Evolutionary conservation across 75 land plant species (phyloP), one percentile per base, ranked within the genome.

Genomic region (Sequoiadendron giganteum): DNA sequence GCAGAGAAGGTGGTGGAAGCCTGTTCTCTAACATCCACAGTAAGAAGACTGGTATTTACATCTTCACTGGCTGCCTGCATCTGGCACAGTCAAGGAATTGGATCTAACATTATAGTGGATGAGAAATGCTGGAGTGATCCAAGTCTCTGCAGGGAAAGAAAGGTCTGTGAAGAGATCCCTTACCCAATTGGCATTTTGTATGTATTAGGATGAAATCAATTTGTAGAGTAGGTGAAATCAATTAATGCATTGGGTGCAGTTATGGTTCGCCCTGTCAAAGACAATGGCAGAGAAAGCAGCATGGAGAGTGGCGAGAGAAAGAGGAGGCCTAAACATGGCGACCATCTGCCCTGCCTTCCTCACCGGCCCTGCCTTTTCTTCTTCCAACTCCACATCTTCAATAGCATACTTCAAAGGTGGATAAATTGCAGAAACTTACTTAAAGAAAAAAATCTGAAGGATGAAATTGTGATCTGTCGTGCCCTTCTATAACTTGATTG

Each of bases 401-500:
- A 88, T 90, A 21, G 93, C 95, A 5, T 95, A 92, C 86, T 92
- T 95, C 85, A 92, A 94, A 94, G 96, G 96, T 95, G 86, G n/a
- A 72, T 72, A 70, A 72, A 72, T 30, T 10, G 10, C 11, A n/a
- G 10, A 72, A 10, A 72, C 1, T 10, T 28, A 15, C 38, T 42
- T 25, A 40, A 43, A 14, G 38, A 36, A 36, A 36, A 36, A 18
- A 16, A 36, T 16, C 43, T 52, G 14, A 52, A 48, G 11, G 9
- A 45, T 45, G 32, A 5, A 48, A 52, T 55, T 58, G 21, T 72
- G 1, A 16, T 30, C 16, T 19, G 13, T 9, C 30, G 8, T 34
- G 75, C 3, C 1, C 34, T 85, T 14, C 25, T 28, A 55, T 43
- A 18, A 76, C 75, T 38, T 54, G 0, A 45, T 15, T n/a, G 49